These are phyloP conservation scores for Parachaetomium inaequale DNA, from an alignment of 495 filamentous ascomycete genomes.

Conservation along the genomic window DNA sequence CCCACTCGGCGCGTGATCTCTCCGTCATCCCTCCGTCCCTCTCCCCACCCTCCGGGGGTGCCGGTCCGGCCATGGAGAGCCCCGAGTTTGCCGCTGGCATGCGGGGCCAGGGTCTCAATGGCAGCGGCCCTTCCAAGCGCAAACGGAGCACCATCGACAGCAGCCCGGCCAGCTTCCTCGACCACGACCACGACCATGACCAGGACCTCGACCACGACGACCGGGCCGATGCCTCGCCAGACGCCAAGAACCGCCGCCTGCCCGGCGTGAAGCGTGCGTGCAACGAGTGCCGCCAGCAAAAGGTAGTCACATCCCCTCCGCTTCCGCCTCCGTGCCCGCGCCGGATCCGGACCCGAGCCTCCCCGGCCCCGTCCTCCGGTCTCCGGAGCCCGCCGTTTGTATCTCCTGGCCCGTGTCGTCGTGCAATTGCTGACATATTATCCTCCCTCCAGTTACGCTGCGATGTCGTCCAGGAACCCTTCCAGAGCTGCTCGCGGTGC, in stretches of 20 bases:
- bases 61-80: conserved; percentile 29
- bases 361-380: background rate
- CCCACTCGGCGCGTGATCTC: conserved; percentile 10
- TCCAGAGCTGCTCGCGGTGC: conserved; percentile 76
- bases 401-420: background rate
- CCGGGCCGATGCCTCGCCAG: conserved; percentile 46
- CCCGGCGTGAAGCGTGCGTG: conserved; percentile 83
- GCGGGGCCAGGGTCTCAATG: conserved; percentile 40
- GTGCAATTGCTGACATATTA: conserved; percentile 11
- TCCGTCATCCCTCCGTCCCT: conserved; percentile 9
- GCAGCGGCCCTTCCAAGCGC: conserved; percentile 41
- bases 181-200: conserved; percentile 57
- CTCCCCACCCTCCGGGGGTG: conserved; percentile 11
- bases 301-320: conserved; percentile 44
- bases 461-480: conserved; percentile 85
- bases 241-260: conserved; percentile 33
- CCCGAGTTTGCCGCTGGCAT: conserved; percentile 37
- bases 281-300: conserved; percentile 94
- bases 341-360: background rate
- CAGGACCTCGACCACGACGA: conserved; percentile 61
- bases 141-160: conserved; percentile 54
- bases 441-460: conserved; percentile 60
- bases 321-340: background rate
- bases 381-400: background rate
- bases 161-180: conserved; percentile 63